These are phyloP conservation scores for Brassica hybrid DNA, from an alignment of 441 rosid species.

Conservation along the genomic window DNA sequence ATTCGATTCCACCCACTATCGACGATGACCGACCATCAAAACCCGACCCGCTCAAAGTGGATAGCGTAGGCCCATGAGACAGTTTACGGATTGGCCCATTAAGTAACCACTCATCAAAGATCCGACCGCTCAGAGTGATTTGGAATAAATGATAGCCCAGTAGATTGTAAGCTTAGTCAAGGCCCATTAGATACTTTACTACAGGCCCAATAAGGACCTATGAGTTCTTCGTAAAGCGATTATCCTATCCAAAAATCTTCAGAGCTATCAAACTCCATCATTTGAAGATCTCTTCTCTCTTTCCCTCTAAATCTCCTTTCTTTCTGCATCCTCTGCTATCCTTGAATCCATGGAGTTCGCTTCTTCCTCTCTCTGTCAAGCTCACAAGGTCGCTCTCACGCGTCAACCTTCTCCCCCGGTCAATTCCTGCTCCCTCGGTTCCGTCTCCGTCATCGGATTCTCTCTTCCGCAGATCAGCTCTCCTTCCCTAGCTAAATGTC, in stretches of 20 bases:
- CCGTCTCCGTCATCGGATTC: constrained; percentile 63
- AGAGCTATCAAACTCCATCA: constrained; percentile 23
- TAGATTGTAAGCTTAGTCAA: not conserved
- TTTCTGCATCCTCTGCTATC: not conserved
- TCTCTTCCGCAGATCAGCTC: constrained; percentile 48
- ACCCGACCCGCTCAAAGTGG: not conserved
- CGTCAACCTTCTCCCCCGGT: constrained; percentile 36
- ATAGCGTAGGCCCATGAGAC: not conserved
- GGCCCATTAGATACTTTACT: not conserved
- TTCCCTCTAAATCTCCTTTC: not conserved
- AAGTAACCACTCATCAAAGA: not conserved
- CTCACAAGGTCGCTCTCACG: constrained; percentile 27
- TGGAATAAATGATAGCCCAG: not conserved
- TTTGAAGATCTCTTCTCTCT: constrained; percentile 30
- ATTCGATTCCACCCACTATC: not conserved
- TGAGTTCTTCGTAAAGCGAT: not conserved
- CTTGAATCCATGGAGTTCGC: constrained; percentile 33
- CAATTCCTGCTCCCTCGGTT: constrained; percentile 53
- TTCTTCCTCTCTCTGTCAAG: constrained; percentile 34
- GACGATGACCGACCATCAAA: constrained; percentile 16
- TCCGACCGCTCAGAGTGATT: not conserved
- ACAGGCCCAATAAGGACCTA: not conserved
- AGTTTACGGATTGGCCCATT: too few species aligned
- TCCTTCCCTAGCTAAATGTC: constrained; percentile 44
- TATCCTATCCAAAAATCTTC: constrained; percentile 45